phyloP scores from a whole-genome alignment of 768 basidiomycete genomes.

The Tulasnella sp. region DNA sequence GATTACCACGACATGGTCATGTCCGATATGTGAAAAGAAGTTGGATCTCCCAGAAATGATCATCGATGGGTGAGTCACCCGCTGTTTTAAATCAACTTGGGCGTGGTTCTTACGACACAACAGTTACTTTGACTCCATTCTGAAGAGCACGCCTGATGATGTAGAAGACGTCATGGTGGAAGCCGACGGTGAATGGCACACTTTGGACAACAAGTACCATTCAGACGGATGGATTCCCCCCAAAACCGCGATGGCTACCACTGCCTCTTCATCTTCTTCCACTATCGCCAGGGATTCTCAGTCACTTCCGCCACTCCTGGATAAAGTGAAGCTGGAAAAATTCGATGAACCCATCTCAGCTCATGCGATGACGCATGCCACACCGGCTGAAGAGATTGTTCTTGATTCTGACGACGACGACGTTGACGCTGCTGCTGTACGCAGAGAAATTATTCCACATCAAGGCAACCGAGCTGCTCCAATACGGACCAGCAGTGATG shows the following conservation, averaged over 20 bases:
- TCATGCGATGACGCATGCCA: conserved; percentile 29
- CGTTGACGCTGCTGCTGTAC: conserved; percentile 37
- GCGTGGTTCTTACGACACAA: neutral
- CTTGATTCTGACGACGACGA: conserved; percentile 60
- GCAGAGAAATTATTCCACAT: neutral
- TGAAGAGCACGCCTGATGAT: conserved; percentile 59
- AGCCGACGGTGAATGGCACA: conserved; percentile 93
- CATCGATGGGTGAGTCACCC: conserved; percentile 67
- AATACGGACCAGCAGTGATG: conserved; percentile 23
- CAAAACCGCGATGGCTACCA: neutral
- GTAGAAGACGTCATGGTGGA: conserved; percentile 92
- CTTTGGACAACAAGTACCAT: conserved; percentile 71
- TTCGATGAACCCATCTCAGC: neutral
- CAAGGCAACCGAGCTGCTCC: no score
- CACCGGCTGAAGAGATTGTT: conserved; percentile 46
- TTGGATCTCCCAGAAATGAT: conserved; percentile 73
- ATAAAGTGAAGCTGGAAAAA: neutral
- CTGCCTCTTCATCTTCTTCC: neutral
- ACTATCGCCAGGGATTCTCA: conserved; percentile 2
- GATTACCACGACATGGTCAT: conserved; percentile 89
- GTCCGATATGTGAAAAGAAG: conserved; percentile 80
- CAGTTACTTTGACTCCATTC: conserved; percentile 81
- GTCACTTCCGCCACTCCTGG: neutral
- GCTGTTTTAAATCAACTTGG: neutral
- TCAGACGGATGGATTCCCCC: conserved; percentile 50